phyloP scores from a whole-genome alignment of 1,284 basidiomycete species.

The Afroboletus lepidellus region DNA sequence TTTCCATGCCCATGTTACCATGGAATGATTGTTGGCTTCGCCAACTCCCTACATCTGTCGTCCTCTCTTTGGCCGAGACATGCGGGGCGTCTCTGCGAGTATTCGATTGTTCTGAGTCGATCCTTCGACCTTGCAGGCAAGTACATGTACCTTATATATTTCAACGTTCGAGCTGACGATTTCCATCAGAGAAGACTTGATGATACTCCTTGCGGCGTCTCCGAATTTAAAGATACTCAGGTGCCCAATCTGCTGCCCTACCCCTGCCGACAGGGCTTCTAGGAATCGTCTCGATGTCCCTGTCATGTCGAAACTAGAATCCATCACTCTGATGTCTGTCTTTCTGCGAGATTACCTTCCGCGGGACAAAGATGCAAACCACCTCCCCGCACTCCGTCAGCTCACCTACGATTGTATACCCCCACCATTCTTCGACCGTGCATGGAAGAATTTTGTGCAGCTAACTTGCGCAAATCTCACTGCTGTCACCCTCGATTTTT shows the following conservation, averaged over 20 bases:
- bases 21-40: constrained; percentile 30
- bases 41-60: constrained; percentile 25
- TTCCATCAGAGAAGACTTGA: constrained; percentile 29
- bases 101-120: constrained; percentile 34
- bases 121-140: constrained; percentile 33
- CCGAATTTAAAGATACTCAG: constrained; percentile 31
- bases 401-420: constrained; percentile 36
- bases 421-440: constrained; percentile 29
- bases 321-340: constrained; percentile 28
- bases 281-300: constrained; percentile 24
- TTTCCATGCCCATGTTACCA: constrained; percentile 32
- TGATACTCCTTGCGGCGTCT: constrained; percentile 25
- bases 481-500: constrained; percentile 30
- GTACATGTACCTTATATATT: constrained; percentile 2
- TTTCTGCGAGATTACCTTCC: constrained; percentile 34
- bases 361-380: constrained; percentile 27
- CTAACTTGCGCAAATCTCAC: constrained; percentile 29
- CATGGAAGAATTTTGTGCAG: constrained; percentile 29
- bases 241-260: constrained; percentile 32
- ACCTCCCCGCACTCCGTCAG: constrained; percentile 30
- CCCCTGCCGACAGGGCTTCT: constrained; percentile 21
- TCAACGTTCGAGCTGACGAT: background rate
- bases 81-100: constrained; percentile 27
- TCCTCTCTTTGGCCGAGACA: constrained; percentile 28
- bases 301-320: constrained; percentile 30